Percentiles rank a stretch among this genome's conserved stretches.
phyloP scores from a whole-genome alignment of 2,329 filamentous ascomycete genomes.

The Arthrobotrys sphaeroides region DNA sequence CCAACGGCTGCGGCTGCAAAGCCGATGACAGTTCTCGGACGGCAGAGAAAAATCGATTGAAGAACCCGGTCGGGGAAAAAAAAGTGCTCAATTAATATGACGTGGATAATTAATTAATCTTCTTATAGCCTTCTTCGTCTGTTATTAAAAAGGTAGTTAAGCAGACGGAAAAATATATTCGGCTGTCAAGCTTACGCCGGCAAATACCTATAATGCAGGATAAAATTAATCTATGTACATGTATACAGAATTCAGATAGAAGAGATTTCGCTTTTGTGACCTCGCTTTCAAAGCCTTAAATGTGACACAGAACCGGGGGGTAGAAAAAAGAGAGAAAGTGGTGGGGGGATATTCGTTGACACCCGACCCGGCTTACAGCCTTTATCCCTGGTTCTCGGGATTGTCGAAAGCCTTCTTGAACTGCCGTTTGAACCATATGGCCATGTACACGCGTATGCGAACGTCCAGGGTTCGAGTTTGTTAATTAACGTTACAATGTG shows the following conservation, averaged over 20 bases:
- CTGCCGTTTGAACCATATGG: not conserved
- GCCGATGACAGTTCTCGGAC: not conserved
- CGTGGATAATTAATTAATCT: constrained; percentile 6
- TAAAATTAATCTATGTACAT: not conserved
- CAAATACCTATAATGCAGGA: not conserved
- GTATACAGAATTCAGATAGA: too few relatives aligned
- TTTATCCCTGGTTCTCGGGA: constrained; percentile 26
- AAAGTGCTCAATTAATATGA: not conserved
- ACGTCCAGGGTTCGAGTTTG: too few relatives aligned
- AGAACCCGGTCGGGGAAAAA: not conserved
- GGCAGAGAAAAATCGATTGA: constrained; percentile 1
- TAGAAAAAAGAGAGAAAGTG: too few relatives aligned
- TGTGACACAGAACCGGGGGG: constrained; percentile 24
- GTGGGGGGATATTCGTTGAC: not conserved
- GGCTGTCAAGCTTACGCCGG: not conserved
- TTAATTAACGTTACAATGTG: too few relatives aligned
- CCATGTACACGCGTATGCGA: too few relatives aligned
- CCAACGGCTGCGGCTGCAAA: too few relatives aligned
- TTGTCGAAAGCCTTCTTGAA: constrained; percentile 13
- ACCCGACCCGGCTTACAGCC: constrained; percentile 11
- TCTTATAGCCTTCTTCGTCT: not conserved
- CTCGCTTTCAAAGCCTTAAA: constrained; percentile 19
- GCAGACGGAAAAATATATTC: not conserved
- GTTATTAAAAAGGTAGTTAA: constrained; percentile 2
- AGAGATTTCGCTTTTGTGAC: not conserved